These are phyloP conservation scores for Bretziella fagacearum DNA, from an alignment of 2,329 filamentous ascomycete genomes.

Conservation along the genomic window DNA sequence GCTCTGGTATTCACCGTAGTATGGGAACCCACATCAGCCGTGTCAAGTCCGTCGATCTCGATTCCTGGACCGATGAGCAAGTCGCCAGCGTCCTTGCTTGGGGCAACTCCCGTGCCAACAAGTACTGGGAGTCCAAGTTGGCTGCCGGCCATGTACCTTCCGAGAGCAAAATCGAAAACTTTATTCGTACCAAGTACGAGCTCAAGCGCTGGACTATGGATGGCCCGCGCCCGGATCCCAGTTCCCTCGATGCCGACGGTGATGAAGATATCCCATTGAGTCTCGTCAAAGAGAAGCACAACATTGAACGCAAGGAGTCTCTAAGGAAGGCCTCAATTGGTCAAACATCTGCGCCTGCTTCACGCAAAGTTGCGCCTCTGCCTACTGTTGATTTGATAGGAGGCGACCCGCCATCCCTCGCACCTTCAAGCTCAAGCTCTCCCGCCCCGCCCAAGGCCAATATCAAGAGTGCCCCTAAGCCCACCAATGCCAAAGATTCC, in stretches of 20 bases:
- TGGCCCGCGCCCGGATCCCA: constrained; percentile 81
- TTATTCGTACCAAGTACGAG: constrained; percentile 97
- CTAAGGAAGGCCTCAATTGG: constrained; percentile 42
- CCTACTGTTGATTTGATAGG: constrained; percentile 64
- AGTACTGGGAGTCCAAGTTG: constrained; percentile 96
- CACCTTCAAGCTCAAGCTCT: constrained; percentile 22
- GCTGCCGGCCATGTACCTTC: constrained; percentile 82
- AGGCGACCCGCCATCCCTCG: constrained; percentile 48
- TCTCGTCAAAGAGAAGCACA: constrained; percentile 49
- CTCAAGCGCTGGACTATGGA: constrained; percentile 99
- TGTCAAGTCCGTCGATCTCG: constrained; percentile 95
- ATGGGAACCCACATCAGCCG: constrained; percentile 98
- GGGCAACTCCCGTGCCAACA: constrained; percentile 94
- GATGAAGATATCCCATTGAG: constrained; percentile 63
- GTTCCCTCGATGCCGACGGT: constrained; percentile 55
- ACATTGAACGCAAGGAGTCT: constrained; percentile 41
- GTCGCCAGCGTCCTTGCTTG: constrained; percentile 83
- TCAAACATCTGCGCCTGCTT: constrained; percentile 24
- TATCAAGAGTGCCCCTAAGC: constrained; percentile 39
- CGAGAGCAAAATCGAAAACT: constrained; percentile 98
- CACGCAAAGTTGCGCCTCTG: constrained; percentile 8
- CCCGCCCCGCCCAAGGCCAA: constrained; percentile 27
- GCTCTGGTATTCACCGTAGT: constrained; percentile 92
- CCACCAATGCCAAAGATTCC: constrained; percentile 69
- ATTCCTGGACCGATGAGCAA: constrained; percentile 98